Evolutionary conservation across 2,329 filamentous ascomycete genomes (phyloP), one percentile per base, ranked within the genome.

Genomic region (Didymella glomerata): DNA sequence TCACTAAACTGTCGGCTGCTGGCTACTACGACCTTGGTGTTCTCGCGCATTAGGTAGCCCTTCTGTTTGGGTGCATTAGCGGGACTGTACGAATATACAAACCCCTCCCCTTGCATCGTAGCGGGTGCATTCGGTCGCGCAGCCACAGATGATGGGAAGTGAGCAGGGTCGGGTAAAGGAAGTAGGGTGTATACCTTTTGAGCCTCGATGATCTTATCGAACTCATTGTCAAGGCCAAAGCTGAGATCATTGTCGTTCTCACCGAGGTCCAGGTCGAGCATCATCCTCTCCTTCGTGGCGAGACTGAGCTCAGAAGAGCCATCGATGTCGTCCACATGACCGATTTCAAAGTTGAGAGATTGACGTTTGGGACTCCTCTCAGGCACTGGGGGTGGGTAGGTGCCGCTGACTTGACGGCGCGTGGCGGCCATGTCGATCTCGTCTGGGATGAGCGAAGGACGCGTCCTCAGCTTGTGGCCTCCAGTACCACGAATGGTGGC

Each of bases 31-130:
- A 99, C 86, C 78, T 98, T 98, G 3, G 94, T 98, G 79, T 98
- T 99, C 71, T 99, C 94, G 71, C 95, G 89, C 94, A 98, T 99
- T 45, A 98, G 84, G 74, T 99, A 99, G 56, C 95, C 95, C 82
- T 96, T 93, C 93, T 97, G 90, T 87, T 84, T 84, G 68, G 78
- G 82, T 69, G 80, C 71, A 73, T 84, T 71, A 87, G 84, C 78
- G 57, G 72, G 60, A 64, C 68, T 68, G 67, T 69, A 47, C 64
- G 68, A 69, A 59, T 68, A 72, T 14, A 68, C 63, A 41, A 73
- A 72, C 48, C 67, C 57, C 66, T 76, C 66, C 32, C 66, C 69
- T 41, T 65, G 66, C 61, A 73, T 72, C 24, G 71, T 62, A 58
- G 64, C 64, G 28, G 62, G 66, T 36, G 63, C 64, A 54, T 64